Base-by-base conservation (phyloP, 352 stramenopile genomes). In the Globisporangium nunn region DNA sequence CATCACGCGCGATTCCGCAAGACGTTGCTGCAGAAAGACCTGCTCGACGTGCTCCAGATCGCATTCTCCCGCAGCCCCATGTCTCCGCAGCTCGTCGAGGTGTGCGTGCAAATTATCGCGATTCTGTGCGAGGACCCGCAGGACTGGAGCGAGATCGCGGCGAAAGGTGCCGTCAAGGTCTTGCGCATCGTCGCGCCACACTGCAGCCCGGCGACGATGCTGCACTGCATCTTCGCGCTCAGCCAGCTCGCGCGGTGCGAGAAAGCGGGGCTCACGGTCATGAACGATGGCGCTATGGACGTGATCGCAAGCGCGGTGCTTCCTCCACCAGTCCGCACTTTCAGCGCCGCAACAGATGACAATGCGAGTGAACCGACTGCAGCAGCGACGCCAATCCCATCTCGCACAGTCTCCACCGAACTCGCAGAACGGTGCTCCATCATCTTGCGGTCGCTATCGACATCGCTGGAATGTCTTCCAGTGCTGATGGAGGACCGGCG, bases 361-460 rank as follows among this genome's bases (percentile, higher is more conserved):
- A 29, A 29, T 2, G n/a, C 17, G 6, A 8, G 6, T 3, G 23
- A 28, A 29, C 55, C 31, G 54, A 64, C 1, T 37, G 53, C 4
- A 4, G 43, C 10, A 4, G n/a, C 12, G 23, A 10, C 6, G 1
- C n/a, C 45, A 11, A 23, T 29, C 17, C 29, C 53, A 6, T 4
- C 44, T 39, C 37, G 7, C 0, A 40, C 47, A 5, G 47, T 52
- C 28, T 59, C 30, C 15, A 54, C 54, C 2, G 58, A 70, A 4
- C 69, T 85, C 23, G 68, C 73, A 0, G 78, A 89, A 50, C 78
- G 75, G 29, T 93, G 79, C 28, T 71, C 81, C 30, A 75, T 87
- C 49, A 87, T 91, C 50, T 46, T 93, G 14, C 74, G 83, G 2
- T 80, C 81, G 10, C 57, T 93, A 1, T 89, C 83, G 41, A 82